Evolutionary conservation across 2,329 filamentous ascomycete genomes (phyloP), one percentile per base, ranked within the genome.

Genomic region (Aplosporella prunicola): DNA sequence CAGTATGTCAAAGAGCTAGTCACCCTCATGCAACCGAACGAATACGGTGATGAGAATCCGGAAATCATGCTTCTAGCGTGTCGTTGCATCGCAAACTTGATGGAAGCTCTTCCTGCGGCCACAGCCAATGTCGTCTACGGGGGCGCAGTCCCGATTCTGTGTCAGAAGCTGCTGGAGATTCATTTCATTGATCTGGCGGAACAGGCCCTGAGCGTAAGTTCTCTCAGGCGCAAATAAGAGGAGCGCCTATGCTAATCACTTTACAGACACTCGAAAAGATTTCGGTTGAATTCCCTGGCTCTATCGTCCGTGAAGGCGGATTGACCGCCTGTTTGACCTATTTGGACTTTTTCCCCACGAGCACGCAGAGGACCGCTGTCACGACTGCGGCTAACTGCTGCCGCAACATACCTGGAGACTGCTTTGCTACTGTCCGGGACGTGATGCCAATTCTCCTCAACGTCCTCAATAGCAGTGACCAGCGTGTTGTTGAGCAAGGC

Each of bases 341-440:
- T 56, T 74, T 98, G 41, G 91, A 98, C 57, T 98, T 98, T 63
- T 98, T 98, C 53, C 82, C 89, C 11, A 98, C 91, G 0, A 91
- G 89, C 59, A 96, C 91, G 2, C 91, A 98, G 61, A 78, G 91
- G 47, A 95, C 89, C 10, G 91, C 91, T 5, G 91, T 98, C 6
- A 96, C 88, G 3, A 98, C 89, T 9, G 91, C 93, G 8, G 93
- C 91, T 39, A 98, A 98, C 55, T 98, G 91, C 65, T 98, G 93
- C 59, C 83, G 91, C 45, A 95, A 95, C 55, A 91, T 98, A 13
- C 85, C 88, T 1, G 82, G 89, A 50, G 91, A 96, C 52, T 93
- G 86, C 0, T 98, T 98, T 54, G 69, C 78, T 1, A 88, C 93
- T 8, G 83, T 98, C 32, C 78, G 80, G 53, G 88, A 95, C 60